Evolutionary conservation across 2,329 filamentous ascomycete species (phyloP).

Genomic region (Aspergillus niger): DNA sequence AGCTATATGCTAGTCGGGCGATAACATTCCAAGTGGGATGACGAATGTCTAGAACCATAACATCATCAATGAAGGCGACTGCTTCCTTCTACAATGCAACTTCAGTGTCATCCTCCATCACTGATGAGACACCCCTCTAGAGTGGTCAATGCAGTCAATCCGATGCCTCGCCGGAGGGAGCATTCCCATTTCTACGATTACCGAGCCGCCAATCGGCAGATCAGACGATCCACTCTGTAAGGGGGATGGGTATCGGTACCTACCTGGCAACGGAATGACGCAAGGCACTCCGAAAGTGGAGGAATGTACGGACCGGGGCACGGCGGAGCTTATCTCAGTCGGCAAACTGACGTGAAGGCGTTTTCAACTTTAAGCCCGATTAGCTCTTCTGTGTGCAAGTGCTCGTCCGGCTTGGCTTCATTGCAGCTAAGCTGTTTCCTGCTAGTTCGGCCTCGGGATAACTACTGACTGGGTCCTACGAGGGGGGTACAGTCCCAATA

Average conservation of each 20-base stretch:
- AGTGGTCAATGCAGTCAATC: neutral
- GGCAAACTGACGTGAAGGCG: constrained; percentile 1
- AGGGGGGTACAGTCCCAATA: neutral
- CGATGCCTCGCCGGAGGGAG: neutral
- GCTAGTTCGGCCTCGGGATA: neutral
- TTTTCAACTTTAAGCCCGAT: constrained; percentile 14
- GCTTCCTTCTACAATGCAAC: too few relatives aligned
- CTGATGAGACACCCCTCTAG: neutral
- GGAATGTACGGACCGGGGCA: neutral
- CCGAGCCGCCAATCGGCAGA: constrained; percentile 8
- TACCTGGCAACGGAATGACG: constrained; percentile 12
- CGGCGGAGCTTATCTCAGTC: constrained; percentile 10
- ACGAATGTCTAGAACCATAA: neutral
- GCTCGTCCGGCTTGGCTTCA: constrained; percentile 4
- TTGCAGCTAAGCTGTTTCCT: constrained; percentile 8
- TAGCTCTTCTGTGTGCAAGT: constrained; percentile 10
- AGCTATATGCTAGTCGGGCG: neutral
- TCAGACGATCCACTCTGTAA: constrained; percentile 9
- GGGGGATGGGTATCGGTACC: constrained; percentile 4
- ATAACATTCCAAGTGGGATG: neutral
- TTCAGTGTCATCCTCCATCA: too few relatives aligned
- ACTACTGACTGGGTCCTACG: neutral
- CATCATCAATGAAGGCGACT: neutral
- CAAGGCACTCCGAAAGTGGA: constrained; percentile 8
- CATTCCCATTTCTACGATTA: neutral